Conservation (phyloP, 2,329 filamentous ascomycete species). For the Sordariomycetes sp. region DNA sequence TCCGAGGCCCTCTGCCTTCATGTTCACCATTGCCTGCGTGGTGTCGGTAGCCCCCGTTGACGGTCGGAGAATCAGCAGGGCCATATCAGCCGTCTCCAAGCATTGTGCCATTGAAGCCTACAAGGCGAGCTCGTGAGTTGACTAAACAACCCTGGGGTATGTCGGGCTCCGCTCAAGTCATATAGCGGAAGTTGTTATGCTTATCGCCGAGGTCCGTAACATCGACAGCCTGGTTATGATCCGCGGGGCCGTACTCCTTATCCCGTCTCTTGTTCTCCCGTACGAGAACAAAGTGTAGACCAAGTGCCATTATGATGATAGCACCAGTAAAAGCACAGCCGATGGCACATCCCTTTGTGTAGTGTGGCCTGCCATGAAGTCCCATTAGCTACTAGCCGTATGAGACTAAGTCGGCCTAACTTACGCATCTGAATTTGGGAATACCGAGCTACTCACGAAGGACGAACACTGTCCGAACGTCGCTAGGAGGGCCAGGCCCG, state of each 20-base stretch:
- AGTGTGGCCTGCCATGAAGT: background rate
- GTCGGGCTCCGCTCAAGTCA: conserved; percentile 7
- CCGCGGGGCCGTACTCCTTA: conserved; percentile 5
- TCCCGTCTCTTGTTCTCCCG: conserved; percentile 9
- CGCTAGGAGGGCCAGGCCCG: conserved; percentile 12
- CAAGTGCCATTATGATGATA: conserved; percentile 7
- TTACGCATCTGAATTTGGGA: conserved; percentile 12
- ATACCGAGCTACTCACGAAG: conserved; percentile 13
- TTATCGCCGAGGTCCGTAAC: conserved; percentile 9
- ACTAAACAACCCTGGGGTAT: too few relatives aligned
- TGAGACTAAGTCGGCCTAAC: background rate
- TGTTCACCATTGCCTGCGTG: too few relatives aligned
- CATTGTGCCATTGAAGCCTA: too few relatives aligned
- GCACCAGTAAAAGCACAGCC: conserved; percentile 9
- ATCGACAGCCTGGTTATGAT: conserved; percentile 6
- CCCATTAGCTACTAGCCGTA: background rate
- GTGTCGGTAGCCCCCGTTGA: too few relatives aligned
- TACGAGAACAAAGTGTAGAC: conserved; percentile 7
- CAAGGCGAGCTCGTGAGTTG: too few relatives aligned
- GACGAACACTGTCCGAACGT: conserved; percentile 16
- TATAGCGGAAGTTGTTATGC: conserved; percentile 9
- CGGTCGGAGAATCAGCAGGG: too few relatives aligned
- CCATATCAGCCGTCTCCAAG: too few relatives aligned
- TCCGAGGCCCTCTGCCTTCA: too few relatives aligned
- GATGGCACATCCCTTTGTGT: conserved; percentile 8